Percentiles rank a stretch among this genome's conserved stretches.
phyloP scores from a whole-genome alignment of 371 early-diverging fungal genomes.

The Syncephalastrum racemosum region DNA sequence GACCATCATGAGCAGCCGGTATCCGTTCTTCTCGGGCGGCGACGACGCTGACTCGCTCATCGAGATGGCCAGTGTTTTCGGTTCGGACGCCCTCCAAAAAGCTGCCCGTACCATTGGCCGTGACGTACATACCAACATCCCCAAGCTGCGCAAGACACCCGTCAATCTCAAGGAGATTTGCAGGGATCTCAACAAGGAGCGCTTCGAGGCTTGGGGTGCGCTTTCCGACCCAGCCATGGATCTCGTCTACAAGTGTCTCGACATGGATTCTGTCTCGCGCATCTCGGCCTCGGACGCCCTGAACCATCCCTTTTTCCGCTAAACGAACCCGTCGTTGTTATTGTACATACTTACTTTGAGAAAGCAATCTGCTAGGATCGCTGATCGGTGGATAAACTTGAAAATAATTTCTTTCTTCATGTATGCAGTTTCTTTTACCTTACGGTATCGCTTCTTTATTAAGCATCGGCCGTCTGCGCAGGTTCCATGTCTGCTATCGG shows the following conservation, averaged over 20 bases:
- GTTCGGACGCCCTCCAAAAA: slow-evolving; percentile 76
- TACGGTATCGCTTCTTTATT: too few relatives aligned
- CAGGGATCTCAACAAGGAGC: slow-evolving; percentile 26
- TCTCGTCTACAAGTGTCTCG: slow-evolving; percentile 17
- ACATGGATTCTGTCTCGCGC: slow-evolving; percentile 16
- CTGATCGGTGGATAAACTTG: too few relatives aligned
- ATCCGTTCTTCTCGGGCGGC: slow-evolving; percentile 92
- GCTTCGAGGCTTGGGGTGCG: slow-evolving; percentile 11
- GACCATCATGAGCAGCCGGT: slow-evolving; percentile 78
- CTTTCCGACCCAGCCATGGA: slow-evolving; percentile 12
- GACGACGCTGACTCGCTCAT: slow-evolving; percentile 91
- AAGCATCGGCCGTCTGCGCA: too few relatives aligned
- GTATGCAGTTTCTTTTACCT: too few relatives aligned
- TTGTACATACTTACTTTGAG: too few relatives aligned
- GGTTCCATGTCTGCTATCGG: too few relatives aligned
- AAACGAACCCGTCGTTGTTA: background rate
- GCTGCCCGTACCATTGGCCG: slow-evolving; percentile 60
- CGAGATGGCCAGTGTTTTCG: slow-evolving; percentile 92
- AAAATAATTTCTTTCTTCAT: too few relatives aligned
- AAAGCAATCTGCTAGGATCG: too few relatives aligned
- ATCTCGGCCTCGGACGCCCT: slow-evolving; percentile 23
- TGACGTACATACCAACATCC: slow-evolving; percentile 60
- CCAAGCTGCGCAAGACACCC: slow-evolving; percentile 42
- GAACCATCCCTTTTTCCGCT: slow-evolving; percentile 20
- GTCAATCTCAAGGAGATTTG: slow-evolving; percentile 40